phyloP scores from a whole-genome alignment of 2,329 filamentous ascomycete species.

The Ceratocystis destructans region DNA sequence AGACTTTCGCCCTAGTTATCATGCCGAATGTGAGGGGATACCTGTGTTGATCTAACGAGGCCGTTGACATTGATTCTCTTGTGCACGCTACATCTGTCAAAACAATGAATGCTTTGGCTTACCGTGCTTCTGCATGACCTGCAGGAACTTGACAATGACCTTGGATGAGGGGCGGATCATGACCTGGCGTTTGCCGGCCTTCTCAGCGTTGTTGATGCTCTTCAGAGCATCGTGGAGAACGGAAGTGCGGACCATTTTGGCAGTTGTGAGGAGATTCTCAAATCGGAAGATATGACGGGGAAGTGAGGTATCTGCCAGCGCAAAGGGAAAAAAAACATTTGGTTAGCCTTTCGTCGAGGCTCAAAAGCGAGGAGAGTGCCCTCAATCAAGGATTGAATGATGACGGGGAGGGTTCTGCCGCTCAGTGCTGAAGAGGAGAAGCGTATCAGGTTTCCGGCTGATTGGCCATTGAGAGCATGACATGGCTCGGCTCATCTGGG shows the following conservation, averaged over 20 bases:
- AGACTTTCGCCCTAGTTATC: conserved; percentile 99
- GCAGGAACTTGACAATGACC: conserved; percentile 99
- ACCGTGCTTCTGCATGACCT: conserved; percentile 99
- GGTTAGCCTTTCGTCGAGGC: conserved; percentile 49
- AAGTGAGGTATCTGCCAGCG: conserved; percentile 51
- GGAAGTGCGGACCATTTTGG: conserved; percentile 97
- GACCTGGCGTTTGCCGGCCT: conserved; percentile 98
- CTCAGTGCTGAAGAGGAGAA: conserved; percentile 50
- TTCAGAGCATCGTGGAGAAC: conserved; percentile 99
- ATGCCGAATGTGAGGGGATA: conserved; percentile 56
- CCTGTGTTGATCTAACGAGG: conserved; percentile 3
- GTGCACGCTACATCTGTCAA: not conserved
- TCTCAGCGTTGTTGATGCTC: conserved; percentile 99
- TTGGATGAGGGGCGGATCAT: conserved; percentile 96
- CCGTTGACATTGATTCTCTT: not conserved
- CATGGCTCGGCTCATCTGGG: conserved; percentile 13
- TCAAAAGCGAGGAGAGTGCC: conserved; percentile 56
- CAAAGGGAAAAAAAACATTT: conserved; percentile 21
- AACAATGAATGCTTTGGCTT: conserved; percentile 35
- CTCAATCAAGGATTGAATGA: conserved; percentile 29
- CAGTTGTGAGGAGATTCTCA: conserved; percentile 66
- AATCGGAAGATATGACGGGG: conserved; percentile 36
- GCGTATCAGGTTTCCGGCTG: conserved; percentile 37
- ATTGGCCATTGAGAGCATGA: conserved; percentile 18
- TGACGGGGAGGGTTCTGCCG: conserved; percentile 54